Percentiles rank a stretch among this genome's conserved stretches.
Evolutionary conservation across 176 grass and related monocot genomes (phyloP).

Genomic region (Aegilops speltoides): DNA sequence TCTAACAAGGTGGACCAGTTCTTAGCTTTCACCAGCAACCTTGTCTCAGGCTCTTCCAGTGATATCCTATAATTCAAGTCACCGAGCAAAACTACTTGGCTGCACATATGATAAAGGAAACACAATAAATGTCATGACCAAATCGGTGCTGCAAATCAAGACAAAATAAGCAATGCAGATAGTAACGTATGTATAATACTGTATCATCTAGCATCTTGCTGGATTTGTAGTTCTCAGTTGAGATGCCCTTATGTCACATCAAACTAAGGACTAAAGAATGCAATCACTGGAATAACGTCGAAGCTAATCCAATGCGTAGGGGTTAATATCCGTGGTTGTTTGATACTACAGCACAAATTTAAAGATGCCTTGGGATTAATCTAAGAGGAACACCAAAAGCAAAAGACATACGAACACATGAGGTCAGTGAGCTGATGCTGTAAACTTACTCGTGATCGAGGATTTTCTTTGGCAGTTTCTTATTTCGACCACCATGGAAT

Average conservation of each 20-base stretch:
- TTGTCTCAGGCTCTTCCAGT: slow-evolving; percentile 57
- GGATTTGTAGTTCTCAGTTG: slow-evolving; percentile 20
- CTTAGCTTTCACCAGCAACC: slow-evolving; percentile 59
- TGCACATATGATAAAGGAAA: slow-evolving; percentile 49
- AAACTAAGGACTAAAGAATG: slow-evolving; percentile 17
- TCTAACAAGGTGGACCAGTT: slow-evolving; percentile 68
- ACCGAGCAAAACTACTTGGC: slow-evolving; percentile 77
- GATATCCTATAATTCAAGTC: slow-evolving; percentile 98
- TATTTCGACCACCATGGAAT: slow-evolving; percentile 42
- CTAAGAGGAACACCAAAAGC: not conserved
- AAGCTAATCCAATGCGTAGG: not conserved
- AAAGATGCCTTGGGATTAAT: slow-evolving; percentile 15
- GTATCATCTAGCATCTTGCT: not conserved
- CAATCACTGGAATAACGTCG: not conserved
- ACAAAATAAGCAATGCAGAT: not conserved
- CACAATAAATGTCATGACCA: not conserved
- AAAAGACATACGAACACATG: not conserved
- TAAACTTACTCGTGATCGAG: slow-evolving; percentile 78
- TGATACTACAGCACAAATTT: not conserved
- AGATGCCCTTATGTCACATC: slow-evolving; percentile 28
- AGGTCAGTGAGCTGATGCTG: slow-evolving; percentile 2
- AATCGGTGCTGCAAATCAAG: not conserved
- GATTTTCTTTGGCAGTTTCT: slow-evolving; percentile 73
- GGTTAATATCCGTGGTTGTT: not conserved
- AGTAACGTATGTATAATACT: slow-evolving; percentile 13